Evolutionary conservation across 257 asterid species (phyloP).

Genomic region (Thymus quinquecostatus): DNA sequence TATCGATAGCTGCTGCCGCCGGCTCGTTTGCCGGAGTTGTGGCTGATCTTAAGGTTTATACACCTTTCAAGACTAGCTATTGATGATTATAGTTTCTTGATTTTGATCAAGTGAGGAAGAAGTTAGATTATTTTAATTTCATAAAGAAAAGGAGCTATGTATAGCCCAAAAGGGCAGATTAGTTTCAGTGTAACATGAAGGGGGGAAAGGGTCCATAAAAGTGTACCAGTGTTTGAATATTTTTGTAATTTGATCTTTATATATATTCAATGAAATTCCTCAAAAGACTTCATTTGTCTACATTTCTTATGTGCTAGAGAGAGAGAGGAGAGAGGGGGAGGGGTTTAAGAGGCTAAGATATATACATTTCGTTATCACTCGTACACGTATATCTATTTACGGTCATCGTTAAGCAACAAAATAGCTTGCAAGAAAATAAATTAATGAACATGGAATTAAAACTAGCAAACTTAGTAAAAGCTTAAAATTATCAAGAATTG

Average conservation of each 20-base stretch:
- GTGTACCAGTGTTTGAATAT: constrained; percentile 21
- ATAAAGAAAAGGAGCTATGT: background rate
- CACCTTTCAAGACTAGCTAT: constrained; percentile 45
- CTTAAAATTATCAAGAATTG: no score
- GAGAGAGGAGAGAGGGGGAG: no score
- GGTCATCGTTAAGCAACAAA: no score
- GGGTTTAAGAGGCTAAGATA: no score
- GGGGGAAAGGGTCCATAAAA: background rate
- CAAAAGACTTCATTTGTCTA: background rate
- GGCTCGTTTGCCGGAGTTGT: constrained; percentile 60
- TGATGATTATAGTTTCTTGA: constrained; percentile 11
- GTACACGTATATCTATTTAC: no score
- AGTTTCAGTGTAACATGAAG: background rate
- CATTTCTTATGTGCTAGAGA: background rate
- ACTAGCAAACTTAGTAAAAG: no score
- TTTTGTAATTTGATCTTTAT: constrained; percentile 15
- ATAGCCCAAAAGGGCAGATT: constrained; percentile 19
- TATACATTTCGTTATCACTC: no score
- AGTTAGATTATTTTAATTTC: constrained; percentile 7
- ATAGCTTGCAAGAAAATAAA: no score
- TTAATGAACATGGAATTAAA: no score
- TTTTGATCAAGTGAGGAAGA: background rate
- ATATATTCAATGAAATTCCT: background rate
- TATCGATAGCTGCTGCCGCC: constrained; percentile 54
- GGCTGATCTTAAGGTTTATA: constrained; percentile 38